phyloP scores from a whole-genome alignment of 1,139 yeast genomes.

The Lodderomyces parapsilosis region DNA sequence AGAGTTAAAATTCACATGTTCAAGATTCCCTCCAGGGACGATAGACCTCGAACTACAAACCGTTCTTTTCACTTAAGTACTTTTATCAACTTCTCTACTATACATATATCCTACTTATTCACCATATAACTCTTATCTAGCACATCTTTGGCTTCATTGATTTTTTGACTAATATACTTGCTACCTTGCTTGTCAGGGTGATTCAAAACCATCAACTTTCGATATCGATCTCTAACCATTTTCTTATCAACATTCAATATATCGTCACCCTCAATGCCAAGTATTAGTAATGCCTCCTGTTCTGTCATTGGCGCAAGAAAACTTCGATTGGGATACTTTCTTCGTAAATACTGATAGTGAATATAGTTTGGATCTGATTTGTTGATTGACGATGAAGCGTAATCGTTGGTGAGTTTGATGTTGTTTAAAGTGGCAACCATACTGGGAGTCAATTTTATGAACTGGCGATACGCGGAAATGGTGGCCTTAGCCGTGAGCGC shows the following conservation, averaged over 20 bases:
- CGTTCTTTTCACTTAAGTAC: no score
- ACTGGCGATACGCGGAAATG: conserved; percentile 44
- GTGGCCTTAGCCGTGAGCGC: conserved; percentile 56
- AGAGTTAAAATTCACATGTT: no score
- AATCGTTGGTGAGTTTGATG: conserved; percentile 24
- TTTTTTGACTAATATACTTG: conserved; percentile 65
- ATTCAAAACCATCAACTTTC: conserved; percentile 61
- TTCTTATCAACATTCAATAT: conserved; percentile 43
- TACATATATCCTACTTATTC: conserved; percentile 14
- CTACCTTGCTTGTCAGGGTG: conserved; percentile 84
- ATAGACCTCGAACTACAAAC: no score
- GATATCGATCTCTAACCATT: conserved; percentile 53
- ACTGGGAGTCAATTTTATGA: conserved; percentile 44
- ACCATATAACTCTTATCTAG: conserved; percentile 56
- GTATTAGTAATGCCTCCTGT: conserved; percentile 54
- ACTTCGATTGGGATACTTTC: conserved; percentile 44
- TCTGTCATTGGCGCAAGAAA: conserved; percentile 56
- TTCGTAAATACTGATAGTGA: conserved; percentile 25
- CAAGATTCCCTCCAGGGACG: no score
- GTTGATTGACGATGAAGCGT: conserved; percentile 5
- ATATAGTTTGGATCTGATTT: conserved; percentile 20
- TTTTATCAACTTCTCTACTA: no score
- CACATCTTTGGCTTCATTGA: conserved; percentile 72
- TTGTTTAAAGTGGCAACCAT: conserved; percentile 57
- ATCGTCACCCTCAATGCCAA: conserved; percentile 55